Conservation (phyloP, 1,284 basidiomycete genomes). For the Serendipita sp. region DNA sequence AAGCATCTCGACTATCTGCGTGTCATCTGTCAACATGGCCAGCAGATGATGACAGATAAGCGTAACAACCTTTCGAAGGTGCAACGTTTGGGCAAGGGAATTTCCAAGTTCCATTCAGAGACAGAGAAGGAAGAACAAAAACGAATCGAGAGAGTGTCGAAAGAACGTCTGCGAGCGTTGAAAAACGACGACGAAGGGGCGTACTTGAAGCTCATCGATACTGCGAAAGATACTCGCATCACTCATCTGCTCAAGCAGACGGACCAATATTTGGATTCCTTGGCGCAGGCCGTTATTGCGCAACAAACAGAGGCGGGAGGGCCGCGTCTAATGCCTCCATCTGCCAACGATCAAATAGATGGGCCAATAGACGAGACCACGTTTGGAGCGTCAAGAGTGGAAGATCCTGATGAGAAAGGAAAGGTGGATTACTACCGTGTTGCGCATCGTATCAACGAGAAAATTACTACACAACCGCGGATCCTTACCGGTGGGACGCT, state of each 20-base stretch:
- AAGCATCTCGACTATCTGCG: conserved; percentile 91
- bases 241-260: conserved; percentile 93
- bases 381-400: conserved; percentile 67
- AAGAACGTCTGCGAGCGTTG: conserved; percentile 96
- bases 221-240: conserved; percentile 98
- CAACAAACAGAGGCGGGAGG: conserved; percentile 74
- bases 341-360: conserved; percentile 36
- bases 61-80: conserved; percentile 63
- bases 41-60: conserved; percentile 49
- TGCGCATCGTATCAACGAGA: conserved; percentile 88
- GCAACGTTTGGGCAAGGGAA: conserved; percentile 70
- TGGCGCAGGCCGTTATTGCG: conserved; percentile 86
- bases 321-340: conserved; percentile 10
- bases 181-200: conserved; percentile 99
- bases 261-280: conserved; percentile 85
- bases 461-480: conserved; percentile 65
- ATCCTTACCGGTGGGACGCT: conserved; percentile 75
- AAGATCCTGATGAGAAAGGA: conserved; percentile 50
- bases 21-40: conserved; percentile 79
- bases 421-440: conserved; percentile 97
- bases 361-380: conserved; percentile 75
- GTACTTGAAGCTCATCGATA: conserved; percentile 98
- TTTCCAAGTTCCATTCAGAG: conserved; percentile 71
- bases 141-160: conserved; percentile 87
- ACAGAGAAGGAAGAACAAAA: conserved; percentile 99